phyloP scores from a whole-genome alignment of 805 yeast genomes.

The Sugiyamaella americana region DNA sequence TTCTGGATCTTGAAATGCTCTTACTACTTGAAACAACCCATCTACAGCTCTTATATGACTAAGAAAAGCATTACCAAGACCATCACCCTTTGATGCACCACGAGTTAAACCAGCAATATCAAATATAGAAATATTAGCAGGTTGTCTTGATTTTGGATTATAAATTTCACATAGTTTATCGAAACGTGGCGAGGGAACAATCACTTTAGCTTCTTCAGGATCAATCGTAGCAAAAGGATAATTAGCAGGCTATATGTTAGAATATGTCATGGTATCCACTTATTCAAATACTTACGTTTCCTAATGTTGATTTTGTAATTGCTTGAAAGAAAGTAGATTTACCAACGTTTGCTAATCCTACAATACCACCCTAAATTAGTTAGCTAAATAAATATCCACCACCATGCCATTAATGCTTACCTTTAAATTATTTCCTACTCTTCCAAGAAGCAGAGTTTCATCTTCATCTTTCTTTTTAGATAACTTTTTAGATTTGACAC shows the following conservation, averaged over 20 bases:
- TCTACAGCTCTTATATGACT: slow-evolving; percentile 96
- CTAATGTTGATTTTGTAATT: slow-evolving; percentile 84
- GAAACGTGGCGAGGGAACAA: slow-evolving; percentile 86
- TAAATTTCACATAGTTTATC: slow-evolving; percentile 69
- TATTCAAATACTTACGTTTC: slow-evolving; percentile 39
- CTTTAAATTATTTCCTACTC: slow-evolving; percentile 71
- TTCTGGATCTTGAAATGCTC: slow-evolving; percentile 97
- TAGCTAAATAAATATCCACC: no score
- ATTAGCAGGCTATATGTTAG: slow-evolving; percentile 62
- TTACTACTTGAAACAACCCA: slow-evolving; percentile 94
- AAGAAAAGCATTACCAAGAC: slow-evolving; percentile 95
- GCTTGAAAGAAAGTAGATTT: slow-evolving; percentile 98
- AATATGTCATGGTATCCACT: background rate
- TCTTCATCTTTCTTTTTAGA: background rate
- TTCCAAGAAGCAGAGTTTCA: slow-evolving; percentile 53
- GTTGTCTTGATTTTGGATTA: slow-evolving; percentile 77
- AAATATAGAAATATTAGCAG: slow-evolving; percentile 86
- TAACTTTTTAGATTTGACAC: background rate
- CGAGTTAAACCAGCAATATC: slow-evolving; percentile 98
- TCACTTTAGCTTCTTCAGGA: slow-evolving; percentile 96
- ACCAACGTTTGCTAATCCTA: slow-evolving; percentile 88
- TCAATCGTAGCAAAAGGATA: slow-evolving; percentile 98
- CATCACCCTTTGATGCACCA: slow-evolving; percentile 96
- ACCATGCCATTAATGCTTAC: slow-evolving; percentile 22
- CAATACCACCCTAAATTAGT: slow-evolving; percentile 58